A percentile compares a stretch with the other conserved stretches of the same genome.
Conservation (phyloP, 371 early-diverging fungal species). For the Rhizopus delemar region DNA sequence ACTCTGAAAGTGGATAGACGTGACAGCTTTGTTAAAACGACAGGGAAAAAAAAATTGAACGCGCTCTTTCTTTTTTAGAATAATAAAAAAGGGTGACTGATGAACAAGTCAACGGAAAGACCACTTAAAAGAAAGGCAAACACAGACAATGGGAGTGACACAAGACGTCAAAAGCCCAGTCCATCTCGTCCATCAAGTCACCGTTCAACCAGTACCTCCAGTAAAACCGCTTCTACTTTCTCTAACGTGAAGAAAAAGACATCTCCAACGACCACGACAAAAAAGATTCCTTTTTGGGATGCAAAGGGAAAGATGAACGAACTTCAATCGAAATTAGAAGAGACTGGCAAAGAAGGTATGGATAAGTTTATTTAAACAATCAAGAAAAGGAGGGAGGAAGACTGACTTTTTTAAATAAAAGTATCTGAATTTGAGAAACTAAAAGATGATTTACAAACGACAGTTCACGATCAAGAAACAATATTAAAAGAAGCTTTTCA, state of each 20-base stretch:
- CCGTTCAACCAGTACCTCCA: neutral
- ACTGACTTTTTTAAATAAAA: slow-evolving; percentile 14
- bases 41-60: no score
- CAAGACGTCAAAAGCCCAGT: no score
- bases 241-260: no score
- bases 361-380: neutral
- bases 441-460: slow-evolving; percentile 52
- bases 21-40: no score
- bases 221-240: no score
- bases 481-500: slow-evolving; percentile 54
- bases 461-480: slow-evolving; percentile 58
- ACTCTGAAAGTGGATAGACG: no score
- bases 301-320: slow-evolving; percentile 64
- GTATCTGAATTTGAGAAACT: slow-evolving; percentile 57
- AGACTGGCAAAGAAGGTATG: slow-evolving; percentile 29
- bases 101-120: no score
- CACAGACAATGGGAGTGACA: no score
- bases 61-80: no score
- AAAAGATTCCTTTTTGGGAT: slow-evolving; percentile 65
- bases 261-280: slow-evolving; percentile 27
- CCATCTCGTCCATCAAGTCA: neutral
- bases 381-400: neutral
- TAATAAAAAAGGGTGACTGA: no score
- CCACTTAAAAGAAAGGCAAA: no score
- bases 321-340: slow-evolving; percentile 25